phyloP scores from a whole-genome alignment of 2,329 filamentous ascomycete species.

The Raffaelea ambrosiae region DNA sequence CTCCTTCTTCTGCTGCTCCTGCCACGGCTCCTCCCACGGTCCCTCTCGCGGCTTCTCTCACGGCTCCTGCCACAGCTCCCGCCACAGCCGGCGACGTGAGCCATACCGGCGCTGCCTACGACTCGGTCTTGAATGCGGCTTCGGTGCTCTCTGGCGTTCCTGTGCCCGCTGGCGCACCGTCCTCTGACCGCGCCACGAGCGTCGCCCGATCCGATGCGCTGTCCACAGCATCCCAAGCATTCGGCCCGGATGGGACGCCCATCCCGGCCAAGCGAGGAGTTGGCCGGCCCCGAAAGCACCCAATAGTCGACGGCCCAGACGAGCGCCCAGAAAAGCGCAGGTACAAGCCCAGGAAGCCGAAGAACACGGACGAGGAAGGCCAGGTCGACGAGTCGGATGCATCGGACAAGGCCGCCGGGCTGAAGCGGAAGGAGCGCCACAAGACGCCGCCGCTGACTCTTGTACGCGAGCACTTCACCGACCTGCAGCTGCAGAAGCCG shows the following conservation, averaged over 20 bases:
- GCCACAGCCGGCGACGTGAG: no score
- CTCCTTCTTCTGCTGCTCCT: no score
- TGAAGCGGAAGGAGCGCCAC: constrained; percentile 55
- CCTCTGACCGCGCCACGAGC: no score
- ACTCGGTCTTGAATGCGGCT: no score
- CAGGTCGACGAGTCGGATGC: background rate
- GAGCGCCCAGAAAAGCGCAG: constrained; percentile 55
- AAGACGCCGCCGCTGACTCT: constrained; percentile 54
- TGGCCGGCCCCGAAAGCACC: constrained; percentile 56
- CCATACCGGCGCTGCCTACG: no score
- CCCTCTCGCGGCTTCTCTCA: no score
- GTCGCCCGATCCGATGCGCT: no score
- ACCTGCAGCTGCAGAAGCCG: constrained; percentile 51
- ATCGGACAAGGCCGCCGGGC: constrained; percentile 29
- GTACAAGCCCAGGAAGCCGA: constrained; percentile 50
- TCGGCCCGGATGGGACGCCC: constrained; percentile 33
- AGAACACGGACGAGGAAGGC: constrained; percentile 36
- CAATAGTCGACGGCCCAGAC: constrained; percentile 45
- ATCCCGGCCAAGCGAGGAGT: constrained; percentile 52
- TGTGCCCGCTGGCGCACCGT: no score
- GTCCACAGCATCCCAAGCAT: no score
- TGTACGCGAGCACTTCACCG: constrained; percentile 44
- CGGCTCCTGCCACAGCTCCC: no score
- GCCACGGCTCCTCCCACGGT: no score
- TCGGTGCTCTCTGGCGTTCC: no score